Conservation (phyloP, 305 asterid species). For the Fraxinus sp. region DNA sequence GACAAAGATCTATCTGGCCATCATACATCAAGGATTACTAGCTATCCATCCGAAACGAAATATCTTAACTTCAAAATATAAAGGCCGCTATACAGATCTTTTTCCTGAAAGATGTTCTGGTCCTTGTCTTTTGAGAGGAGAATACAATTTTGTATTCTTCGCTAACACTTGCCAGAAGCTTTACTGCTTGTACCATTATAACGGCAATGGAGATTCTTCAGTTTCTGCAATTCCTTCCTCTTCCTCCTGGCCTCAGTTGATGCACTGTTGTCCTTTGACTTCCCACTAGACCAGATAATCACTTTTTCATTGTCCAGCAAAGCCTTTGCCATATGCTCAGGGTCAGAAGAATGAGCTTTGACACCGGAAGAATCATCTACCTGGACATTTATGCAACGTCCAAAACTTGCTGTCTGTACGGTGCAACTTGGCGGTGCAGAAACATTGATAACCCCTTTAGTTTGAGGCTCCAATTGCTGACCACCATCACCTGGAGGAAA, state of each 20-base stretch:
- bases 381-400: slow-evolving; percentile 5
- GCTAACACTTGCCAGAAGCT: not conserved
- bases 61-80: not conserved
- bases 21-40: not conserved
- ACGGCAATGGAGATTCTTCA: slow-evolving; percentile 34
- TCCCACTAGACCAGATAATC: not conserved
- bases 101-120: not conserved
- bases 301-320: slow-evolving; percentile 13
- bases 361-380: not conserved
- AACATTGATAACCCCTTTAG: not conserved
- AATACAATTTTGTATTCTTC: not conserved
- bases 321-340: not conserved
- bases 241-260: slow-evolving; percentile 61
- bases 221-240: slow-evolving; percentile 65
- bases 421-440: slow-evolving; percentile 27
- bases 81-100: not conserved
- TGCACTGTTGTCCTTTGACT: slow-evolving; percentile 22
- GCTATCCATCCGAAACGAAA: not conserved
- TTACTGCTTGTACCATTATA: not conserved
- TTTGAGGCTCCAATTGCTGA: slow-evolving; percentile 1
- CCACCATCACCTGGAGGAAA: slow-evolving; percentile 16
- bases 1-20: not conserved
- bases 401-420: not conserved
- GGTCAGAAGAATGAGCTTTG: slow-evolving; percentile 20
- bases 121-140: not conserved